phyloP scores from a whole-genome alignment of 306 rosid genomes.

The Pyrus pyrifolia region DNA sequence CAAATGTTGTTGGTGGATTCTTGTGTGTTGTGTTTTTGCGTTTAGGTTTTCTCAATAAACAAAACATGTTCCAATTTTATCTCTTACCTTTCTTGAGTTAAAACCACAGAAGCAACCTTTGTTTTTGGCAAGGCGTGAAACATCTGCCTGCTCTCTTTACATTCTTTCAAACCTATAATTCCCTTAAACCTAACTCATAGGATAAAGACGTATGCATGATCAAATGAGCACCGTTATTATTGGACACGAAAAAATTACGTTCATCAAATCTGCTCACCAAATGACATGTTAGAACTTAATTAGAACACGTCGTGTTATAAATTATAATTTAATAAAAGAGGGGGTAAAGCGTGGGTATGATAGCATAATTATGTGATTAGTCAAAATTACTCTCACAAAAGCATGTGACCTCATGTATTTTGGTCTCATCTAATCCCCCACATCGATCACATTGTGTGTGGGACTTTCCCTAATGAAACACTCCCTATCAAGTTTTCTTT shows the following conservation, averaged over 20 bases:
- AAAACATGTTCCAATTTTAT: background rate
- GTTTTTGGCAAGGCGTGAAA: background rate
- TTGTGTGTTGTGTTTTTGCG: background rate
- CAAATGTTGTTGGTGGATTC: background rate
- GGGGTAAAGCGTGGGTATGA: background rate
- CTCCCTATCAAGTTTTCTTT: background rate
- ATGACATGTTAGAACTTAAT: too few relatives aligned
- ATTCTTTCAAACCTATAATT: background rate
- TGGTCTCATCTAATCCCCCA: background rate
- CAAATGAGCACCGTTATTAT: background rate
- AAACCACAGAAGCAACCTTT: background rate
- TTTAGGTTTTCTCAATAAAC: background rate
- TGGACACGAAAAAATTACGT: background rate
- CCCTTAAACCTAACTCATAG: background rate
- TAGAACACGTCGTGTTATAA: too few relatives aligned
- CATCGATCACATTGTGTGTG: background rate
- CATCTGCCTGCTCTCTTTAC: background rate
- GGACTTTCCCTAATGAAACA: background rate
- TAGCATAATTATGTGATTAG: background rate
- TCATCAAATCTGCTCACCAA: too few relatives aligned
- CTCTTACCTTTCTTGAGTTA: background rate
- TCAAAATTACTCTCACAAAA: background rate
- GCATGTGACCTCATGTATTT: background rate
- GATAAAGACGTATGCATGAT: background rate
- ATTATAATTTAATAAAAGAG: too few relatives aligned